Evolutionary conservation across 2,329 filamentous ascomycete species (phyloP).

Genomic region (Penicillium paneum): DNA sequence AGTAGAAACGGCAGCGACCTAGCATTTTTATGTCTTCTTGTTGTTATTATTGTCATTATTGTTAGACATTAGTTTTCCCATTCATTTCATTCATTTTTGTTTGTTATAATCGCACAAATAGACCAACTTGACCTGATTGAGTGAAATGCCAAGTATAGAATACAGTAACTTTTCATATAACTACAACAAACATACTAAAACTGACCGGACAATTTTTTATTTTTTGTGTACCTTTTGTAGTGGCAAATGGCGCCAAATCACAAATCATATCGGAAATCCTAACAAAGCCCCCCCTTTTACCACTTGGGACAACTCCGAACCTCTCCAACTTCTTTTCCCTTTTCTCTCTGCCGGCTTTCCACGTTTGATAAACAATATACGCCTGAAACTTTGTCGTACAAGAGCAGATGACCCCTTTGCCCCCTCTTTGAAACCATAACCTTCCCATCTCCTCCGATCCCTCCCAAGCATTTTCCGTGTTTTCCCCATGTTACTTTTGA

Average conservation of each 20-base stretch:
- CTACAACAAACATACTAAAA: slow-evolving; percentile 1
- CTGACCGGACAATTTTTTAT: slow-evolving; percentile 16
- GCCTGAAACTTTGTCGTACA: slow-evolving; percentile 1
- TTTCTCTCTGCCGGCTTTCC: not conserved
- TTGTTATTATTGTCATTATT: not conserved
- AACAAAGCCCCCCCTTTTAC: slow-evolving; percentile 12
- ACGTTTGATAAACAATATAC: not conserved
- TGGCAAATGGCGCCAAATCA: slow-evolving; percentile 25
- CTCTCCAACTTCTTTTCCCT: not conserved
- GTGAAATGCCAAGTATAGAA: not conserved
- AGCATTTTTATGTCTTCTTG: not conserved
- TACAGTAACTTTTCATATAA: slow-evolving; percentile 19
- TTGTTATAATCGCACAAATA: not conserved
- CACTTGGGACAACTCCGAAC: not conserved
- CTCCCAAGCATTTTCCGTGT: not conserved
- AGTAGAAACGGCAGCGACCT: not conserved
- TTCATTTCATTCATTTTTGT: not conserved
- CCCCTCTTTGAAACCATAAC: slow-evolving; percentile 5
- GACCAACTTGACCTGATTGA: not conserved
- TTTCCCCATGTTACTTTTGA: slow-evolving; percentile 8
- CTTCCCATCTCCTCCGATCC: slow-evolving; percentile 7
- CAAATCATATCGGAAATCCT: slow-evolving; percentile 13
- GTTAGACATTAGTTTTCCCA: not conserved
- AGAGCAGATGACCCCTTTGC: slow-evolving; percentile 6
- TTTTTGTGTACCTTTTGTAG: slow-evolving; percentile 18